Base-by-base conservation (phyloP, 257 asterid genomes). In the Plantago ovata region DNA sequence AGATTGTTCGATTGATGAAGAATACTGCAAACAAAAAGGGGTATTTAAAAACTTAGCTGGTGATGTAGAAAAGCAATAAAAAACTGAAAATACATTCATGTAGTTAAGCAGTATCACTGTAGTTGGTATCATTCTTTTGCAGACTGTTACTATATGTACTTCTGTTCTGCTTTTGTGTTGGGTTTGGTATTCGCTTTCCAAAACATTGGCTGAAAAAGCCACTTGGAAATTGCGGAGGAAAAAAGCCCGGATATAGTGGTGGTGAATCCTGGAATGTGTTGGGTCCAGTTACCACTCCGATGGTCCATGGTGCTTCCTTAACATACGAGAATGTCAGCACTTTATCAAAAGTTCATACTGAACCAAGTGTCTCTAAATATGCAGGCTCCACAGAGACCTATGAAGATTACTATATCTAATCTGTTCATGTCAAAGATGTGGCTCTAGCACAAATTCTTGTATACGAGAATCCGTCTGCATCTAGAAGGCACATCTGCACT, bases 101-200 rank as follows among this genome's bases (percentile, higher is more conserved):
- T n/a, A n/a, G n/a, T n/a, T n/a, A n/a, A n/a, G n/a, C n/a, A n/a
- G n/a, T n/a, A n/a, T n/a, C n/a, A n/a, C n/a, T n/a, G n/a, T n/a
- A n/a, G n/a, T n/a, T n/a, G n/a, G n/a, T n/a, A n/a, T n/a, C n/a
- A n/a, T n/a, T n/a, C n/a, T n/a, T n/a, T n/a, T n/a, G n/a, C n/a
- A n/a, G n/a, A n/a, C n/a, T n/a, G n/a, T n/a, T n/a, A n/a, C n/a
- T n/a, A 22, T 22, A 13, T 45, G 10, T n/a, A n/a, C 7, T 19
- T 57, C 49, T 33, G 38, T n/a, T 18, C 20, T 65, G 24, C 28
- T 65, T 38, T 55, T n/a, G 39, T 57, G 39, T 41, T 72, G 87
- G 98, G 46, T 78, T 20, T 91, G 96, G 98, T 91, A 91, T 79
- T 73, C 95, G 9, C 81, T 87, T 43, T 91, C 98, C 8, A 91